Base-by-base conservation (phyloP, 2,329 filamentous ascomycete genomes). In the Fusarium setosum region DNA sequence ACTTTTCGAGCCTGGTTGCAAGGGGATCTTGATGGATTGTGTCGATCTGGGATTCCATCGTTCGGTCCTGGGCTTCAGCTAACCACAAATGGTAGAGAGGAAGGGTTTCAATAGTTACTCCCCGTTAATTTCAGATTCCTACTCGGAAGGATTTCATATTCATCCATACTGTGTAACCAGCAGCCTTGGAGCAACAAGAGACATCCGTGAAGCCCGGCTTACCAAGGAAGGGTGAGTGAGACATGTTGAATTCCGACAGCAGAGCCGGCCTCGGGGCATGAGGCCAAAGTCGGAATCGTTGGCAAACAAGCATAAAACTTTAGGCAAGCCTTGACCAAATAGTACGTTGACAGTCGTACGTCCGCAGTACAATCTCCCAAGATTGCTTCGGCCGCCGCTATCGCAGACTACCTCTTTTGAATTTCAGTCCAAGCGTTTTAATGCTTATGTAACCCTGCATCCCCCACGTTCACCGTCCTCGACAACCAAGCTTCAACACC, bases 401-500 rank as follows among this genome's bases (percentile, higher is more conserved):
- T 29, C 26, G 6, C 26, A 29, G 26, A 29, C 26, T 29, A 29
- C n/a, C n/a, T n/a, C n/a, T n/a, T 29, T 29, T 9, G 26, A 9
- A 29, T 12, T 29, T 29, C 26, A 8, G 9, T 29, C 26, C 9
- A 29, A 29, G 12, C 26, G 12, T 29, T 9, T 29, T 12, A n/a
- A n/a, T 32, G 53, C 59, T 63, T 60, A 60, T 58, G 49, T 49
- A 49, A 40, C 20, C 31, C 31, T n/a, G 23, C 26, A 9, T 13
- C 58, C 65, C 68, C 64, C 68, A 67, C 57, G 65, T 41, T 37
- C 21, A 26, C 32, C 29, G 29, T 47, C 31, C 42, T 37, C 58
- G 23, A 26, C 64, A 50, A 52, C 56, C 52, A 51, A 59, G 29
- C 52, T 58, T 67, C 69, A 71, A 67, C 59, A 68, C 67, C 69